A percentile compares a stretch with the other conserved stretches of the same genome.
phyloP scores from a whole-genome alignment of 2,329 filamentous ascomycete genomes.

The Exophiala sideris region DNA sequence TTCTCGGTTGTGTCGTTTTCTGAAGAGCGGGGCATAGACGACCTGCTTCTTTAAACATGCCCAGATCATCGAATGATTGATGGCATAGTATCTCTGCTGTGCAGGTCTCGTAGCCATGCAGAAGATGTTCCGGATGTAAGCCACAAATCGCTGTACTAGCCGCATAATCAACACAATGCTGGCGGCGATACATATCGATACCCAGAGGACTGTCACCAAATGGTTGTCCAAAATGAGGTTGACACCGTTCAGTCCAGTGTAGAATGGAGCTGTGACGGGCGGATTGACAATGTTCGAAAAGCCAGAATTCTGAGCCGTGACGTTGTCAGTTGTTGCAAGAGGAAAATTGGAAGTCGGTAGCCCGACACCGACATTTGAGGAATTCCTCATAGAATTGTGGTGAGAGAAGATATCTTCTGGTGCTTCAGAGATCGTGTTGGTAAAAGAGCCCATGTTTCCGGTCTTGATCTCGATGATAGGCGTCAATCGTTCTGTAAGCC shows the following conservation, averaged over 20 bases:
- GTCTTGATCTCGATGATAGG: not conserved
- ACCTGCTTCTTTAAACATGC: constrained; percentile 45
- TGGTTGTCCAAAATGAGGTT: constrained; percentile 25
- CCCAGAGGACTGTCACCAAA: constrained; percentile 33
- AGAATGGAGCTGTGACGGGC: constrained; percentile 60
- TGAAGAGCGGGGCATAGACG: constrained; percentile 63
- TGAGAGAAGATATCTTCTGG: not conserved
- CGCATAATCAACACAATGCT: constrained; percentile 40
- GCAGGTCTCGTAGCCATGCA: constrained; percentile 35
- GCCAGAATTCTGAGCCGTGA: constrained; percentile 1
- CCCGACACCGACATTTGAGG: constrained; percentile 12
- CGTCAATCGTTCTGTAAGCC: not conserved
- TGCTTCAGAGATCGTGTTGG: constrained; percentile 1
- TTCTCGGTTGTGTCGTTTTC: constrained; percentile 73
- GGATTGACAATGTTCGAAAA: not conserved
- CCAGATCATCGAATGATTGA: constrained; percentile 42
- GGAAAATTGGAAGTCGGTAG: not conserved
- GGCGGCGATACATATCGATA: constrained; percentile 32
- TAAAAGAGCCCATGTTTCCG: constrained; percentile 2
- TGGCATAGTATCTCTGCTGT: constrained; percentile 46
- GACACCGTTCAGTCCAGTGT: constrained; percentile 28
- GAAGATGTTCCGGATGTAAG: constrained; percentile 44
- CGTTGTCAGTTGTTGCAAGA: constrained; percentile 1
- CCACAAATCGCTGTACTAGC: constrained; percentile 42
- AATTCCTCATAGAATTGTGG: not conserved